These are phyloP conservation scores for Psilocybe cubensis DNA, from an alignment of 768 basidiomycete genomes.

Conservation along the genomic window DNA sequence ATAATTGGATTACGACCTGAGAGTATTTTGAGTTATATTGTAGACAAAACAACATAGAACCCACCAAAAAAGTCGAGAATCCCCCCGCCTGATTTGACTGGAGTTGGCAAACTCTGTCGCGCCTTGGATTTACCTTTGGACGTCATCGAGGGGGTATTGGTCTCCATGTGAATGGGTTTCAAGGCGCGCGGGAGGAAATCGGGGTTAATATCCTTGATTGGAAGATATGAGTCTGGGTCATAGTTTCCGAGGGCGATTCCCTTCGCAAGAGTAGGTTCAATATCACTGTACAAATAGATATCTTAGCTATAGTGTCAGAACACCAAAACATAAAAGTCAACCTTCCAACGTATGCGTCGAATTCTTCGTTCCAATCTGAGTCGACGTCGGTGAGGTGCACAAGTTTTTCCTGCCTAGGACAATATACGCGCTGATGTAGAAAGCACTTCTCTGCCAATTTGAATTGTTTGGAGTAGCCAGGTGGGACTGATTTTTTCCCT, in stretches of 20 bases:
- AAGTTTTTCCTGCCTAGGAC: constrained; percentile 65
- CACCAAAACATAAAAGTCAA: constrained; percentile 34
- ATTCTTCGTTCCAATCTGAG: constrained; percentile 57
- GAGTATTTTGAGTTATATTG: not conserved
- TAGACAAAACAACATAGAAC: not conserved
- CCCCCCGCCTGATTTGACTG: constrained; percentile 29
- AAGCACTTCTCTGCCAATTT: constrained; percentile 89
- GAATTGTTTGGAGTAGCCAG: constrained; percentile 76
- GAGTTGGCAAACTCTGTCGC: constrained; percentile 33
- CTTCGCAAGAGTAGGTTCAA: constrained; percentile 67
- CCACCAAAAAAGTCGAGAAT: constrained; percentile 72
- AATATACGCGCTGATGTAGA: constrained; percentile 90
- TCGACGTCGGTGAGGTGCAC: constrained; percentile 72
- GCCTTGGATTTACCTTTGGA: constrained; percentile 54
- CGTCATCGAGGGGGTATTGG: constrained; percentile 22
- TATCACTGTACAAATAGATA: constrained; percentile 50
- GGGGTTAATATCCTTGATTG: constrained; percentile 83
- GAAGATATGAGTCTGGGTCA: constrained; percentile 68
- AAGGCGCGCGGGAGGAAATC: constrained; percentile 55
- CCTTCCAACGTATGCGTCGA: constrained; percentile 77
- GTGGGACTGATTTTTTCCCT: constrained; percentile 83
- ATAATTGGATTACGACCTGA: constrained; percentile 48
- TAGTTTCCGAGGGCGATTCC: constrained; percentile 68
- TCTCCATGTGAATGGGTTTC: constrained; percentile 37
- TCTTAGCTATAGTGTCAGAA: not conserved